Base-by-base conservation (phyloP, 257 asterid genomes). In the Agastache rugosa region DNA sequence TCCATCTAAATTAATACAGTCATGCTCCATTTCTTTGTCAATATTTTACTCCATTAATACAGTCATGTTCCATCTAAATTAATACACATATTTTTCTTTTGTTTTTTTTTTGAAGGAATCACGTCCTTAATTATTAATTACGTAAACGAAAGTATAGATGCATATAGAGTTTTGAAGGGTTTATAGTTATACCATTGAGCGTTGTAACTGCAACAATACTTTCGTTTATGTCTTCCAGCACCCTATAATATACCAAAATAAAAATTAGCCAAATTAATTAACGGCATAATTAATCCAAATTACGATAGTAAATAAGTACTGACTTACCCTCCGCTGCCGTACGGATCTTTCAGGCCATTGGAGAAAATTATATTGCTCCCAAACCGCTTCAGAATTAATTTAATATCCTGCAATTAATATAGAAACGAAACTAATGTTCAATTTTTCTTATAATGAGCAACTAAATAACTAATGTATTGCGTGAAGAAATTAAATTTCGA, bases 361-460 rank as follows among this genome's bases (percentile, higher is more conserved):
- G 92, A 85, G 85, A 87, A 85, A 58, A 89, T 85, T 27, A 89
- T 85, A 69, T 87, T 87, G 87, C 92, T 87, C 0, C 79, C 92
- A 67, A 85, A 89, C 2, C 75, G 78, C 50, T 72, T 64, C 0
- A 87, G 85, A 39, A 71, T 78, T 82, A 63, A 37, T 66, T 85
- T 82, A 37, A 86, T 83, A 42, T 85, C 86, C 94, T 88, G 90
- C 17, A 31, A 54, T n/a, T n/a, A n/a, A n/a, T n/a, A 17, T 7
- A 29, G 0, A 29, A 29, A 29, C 34, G 0, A 29, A 29, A 29
- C 34, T 29, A 29, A 31, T 31, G 7, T 31, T 31, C 0, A 31
- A 4, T 31, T 31, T 31, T 31, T 31, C 37, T 4, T 31, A 31
- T 31, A 31, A 31, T 31, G 7, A 31, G 6, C 7, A 7, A 31